Evolutionary conservation across 371 early-diverging fungal genomes (phyloP), one percentile per base, ranked within the genome.

Genomic region (Zychaea mexicana): DNA sequence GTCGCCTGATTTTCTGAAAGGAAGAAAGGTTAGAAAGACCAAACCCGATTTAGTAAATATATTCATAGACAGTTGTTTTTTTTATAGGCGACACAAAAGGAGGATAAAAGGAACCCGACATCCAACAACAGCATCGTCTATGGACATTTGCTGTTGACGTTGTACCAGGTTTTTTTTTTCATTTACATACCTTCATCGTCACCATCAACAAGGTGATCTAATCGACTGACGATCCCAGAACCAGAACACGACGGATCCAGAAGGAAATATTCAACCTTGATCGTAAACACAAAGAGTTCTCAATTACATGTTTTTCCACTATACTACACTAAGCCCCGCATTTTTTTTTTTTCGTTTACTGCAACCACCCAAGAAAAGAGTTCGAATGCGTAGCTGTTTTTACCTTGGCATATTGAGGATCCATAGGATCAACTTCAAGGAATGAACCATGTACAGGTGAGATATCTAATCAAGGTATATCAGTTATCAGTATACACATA

Each of bases 231-330:
- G 45, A 97, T 99, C 3, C 99, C 99, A 19, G 97, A 96, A 2
- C 99, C 99, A 39, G 97, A 96, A 71, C 99, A 99, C 5, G 96
- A 95, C 15, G 99, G 99, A 79, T 99, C 99, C 39, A 99, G 77
- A 39, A 99, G 73, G 53, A 98, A 91, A 76, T 96, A 96, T 58
- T 95, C 92, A 7, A 96, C 95, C 57, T 84, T n/a, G n/a, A n/a
- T n/a, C n/a, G n/a, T n/a, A n/a, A n/a, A n/a, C n/a, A n/a, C n/a
- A n/a, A n/a, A 53, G 36, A 46, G 3, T 26, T 30, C 57, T 1
- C 45, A 47, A 60, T 38, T 46, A 56, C 46, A 64, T 28, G 22
- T 36, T 2, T 5, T 2, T 30, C 46, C n/a, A n/a, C n/a, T n/a
- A n/a, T n/a, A n/a, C n/a, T n/a, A n/a, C n/a, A n/a, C n/a, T n/a